A percentile compares a stretch with the other conserved stretches of the same genome.
Evolutionary conservation across 2,329 filamentous ascomycete species (phyloP).

Genomic region (Akanthomyces uredinophilus): DNA sequence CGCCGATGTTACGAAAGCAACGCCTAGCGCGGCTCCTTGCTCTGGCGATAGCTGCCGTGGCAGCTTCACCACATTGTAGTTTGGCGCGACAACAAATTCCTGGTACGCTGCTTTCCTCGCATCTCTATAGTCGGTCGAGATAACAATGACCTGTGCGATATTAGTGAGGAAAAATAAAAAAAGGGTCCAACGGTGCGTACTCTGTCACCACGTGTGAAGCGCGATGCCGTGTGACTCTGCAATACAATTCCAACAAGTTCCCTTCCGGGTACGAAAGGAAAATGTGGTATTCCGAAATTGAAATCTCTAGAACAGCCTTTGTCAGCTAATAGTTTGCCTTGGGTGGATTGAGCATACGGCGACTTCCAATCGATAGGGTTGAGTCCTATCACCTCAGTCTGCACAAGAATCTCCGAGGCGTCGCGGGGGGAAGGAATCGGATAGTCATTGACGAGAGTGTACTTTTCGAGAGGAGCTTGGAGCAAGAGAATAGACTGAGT

Average conservation of each 20-base stretch:
- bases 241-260: conserved; percentile 20
- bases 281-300: conserved; percentile 61
- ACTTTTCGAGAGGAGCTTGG: neutral
- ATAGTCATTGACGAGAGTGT: conserved; percentile 27
- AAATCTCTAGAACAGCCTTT: conserved; percentile 41
- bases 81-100: conserved; percentile 59
- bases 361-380: conserved; percentile 77
- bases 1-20: conserved; percentile 65
- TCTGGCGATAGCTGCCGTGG: conserved; percentile 48
- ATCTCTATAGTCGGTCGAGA: conserved; percentile 71
- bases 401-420: conserved; percentile 54
- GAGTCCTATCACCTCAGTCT: conserved; percentile 59
- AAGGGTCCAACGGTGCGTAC: conserved; percentile 24
- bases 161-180: neutral
- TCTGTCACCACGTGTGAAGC: conserved; percentile 52
- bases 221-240: conserved; percentile 27
- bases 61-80: conserved; percentile 60
- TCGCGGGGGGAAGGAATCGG: conserved; percentile 36
- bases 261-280: conserved; percentile 66
- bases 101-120: conserved; percentile 68
- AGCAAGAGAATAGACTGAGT: neutral
- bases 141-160: conserved; percentile 49
- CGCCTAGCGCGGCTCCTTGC: conserved; percentile 59
- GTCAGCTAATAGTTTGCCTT: neutral
- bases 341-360: conserved; percentile 44